Evolutionary conservation across 371 early-diverging fungal species (phyloP).

Genomic region (Rhizopus sp.): DNA sequence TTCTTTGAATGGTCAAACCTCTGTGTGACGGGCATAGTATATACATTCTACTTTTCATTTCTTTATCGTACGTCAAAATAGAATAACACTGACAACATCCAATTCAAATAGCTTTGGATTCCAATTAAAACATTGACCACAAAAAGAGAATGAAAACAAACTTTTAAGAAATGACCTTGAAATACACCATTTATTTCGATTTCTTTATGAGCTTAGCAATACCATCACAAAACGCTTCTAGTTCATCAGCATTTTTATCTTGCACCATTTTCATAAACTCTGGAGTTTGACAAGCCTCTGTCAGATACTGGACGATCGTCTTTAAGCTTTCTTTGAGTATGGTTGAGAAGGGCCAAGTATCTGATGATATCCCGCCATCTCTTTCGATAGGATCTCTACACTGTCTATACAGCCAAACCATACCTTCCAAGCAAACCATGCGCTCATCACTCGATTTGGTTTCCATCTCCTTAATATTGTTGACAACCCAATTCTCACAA

Average conservation of each 20-base stretch:
- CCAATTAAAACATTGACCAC: background rate
- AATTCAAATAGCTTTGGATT: no score
- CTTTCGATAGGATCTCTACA: conserved; percentile 26
- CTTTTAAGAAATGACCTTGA: conserved; percentile 1
- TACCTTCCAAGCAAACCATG: conserved; percentile 17
- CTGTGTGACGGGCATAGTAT: no score
- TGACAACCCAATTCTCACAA: conserved; percentile 35
- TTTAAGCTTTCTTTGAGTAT: conserved; percentile 17
- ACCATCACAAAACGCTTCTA: conserved; percentile 31
- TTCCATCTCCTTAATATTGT: conserved; percentile 3
- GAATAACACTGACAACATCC: no score
- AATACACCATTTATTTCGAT: conserved; percentile 2
- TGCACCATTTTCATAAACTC: conserved; percentile 26
- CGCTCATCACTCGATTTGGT: background rate
- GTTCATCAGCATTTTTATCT: conserved; percentile 22
- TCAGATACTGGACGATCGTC: conserved; percentile 11
- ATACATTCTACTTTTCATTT: no score
- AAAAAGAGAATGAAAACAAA: background rate
- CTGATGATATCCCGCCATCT: conserved; percentile 26
- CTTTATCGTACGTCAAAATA: no score
- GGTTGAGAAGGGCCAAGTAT: conserved; percentile 32
- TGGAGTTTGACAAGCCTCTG: conserved; percentile 9
- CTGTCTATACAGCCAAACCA: conserved; percentile 24
- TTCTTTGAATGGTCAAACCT: no score
- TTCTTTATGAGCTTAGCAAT: conserved; percentile 19